Evolutionary conservation across 345 rosid species (phyloP), one percentile per base, ranked within the genome.

Genomic region (Aquilaria yunnanensis): DNA sequence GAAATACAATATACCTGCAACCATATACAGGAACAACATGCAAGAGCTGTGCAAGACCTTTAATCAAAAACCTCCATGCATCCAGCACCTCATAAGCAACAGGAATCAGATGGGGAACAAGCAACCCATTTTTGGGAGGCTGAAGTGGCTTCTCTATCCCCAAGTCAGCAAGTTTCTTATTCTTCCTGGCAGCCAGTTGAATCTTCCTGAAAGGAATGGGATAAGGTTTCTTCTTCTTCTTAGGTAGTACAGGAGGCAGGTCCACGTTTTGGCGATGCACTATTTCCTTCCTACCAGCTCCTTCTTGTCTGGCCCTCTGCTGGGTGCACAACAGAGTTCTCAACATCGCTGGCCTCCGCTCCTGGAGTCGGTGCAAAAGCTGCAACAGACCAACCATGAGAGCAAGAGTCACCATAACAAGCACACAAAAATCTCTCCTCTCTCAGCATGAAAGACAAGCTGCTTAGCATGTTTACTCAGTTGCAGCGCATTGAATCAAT

Each of bases 161-260:
- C 94, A 64, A 76, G 67, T 84, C 79, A 5, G 90, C 97, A 64
- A 87, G 93, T 70, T 80, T 87, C 76, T 75, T 92, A 54, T 84
- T 81, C 64, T 66, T 75, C 74, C 81, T 81, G 14, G 84, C 89
- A 46, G 71, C 83, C 67, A 75, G 80, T 60, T 74, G 80, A 62
- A 92, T 89, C 77, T 84, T 73, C 77, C 73, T 85, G 47, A 87
- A 47, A 48, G 96, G 93, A 67, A 92, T 52, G 48, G 93, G 91
- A 68, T 66, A 92, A 46, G 96, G 97, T 63, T 93, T 93, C 82
- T 93, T 93, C 88, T 87, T 80, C 37, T 74, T 83, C 85, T 79
- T 84, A 29, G 94, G 91, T 49, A 87, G 74, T 59, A 80, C 31
- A 14, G 81, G 82, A 32, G 97, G 97, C 73, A 87, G 87, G 75